Conservation (phyloP, 176 grass and related monocot genomes). For the Hordeum marinum region DNA sequence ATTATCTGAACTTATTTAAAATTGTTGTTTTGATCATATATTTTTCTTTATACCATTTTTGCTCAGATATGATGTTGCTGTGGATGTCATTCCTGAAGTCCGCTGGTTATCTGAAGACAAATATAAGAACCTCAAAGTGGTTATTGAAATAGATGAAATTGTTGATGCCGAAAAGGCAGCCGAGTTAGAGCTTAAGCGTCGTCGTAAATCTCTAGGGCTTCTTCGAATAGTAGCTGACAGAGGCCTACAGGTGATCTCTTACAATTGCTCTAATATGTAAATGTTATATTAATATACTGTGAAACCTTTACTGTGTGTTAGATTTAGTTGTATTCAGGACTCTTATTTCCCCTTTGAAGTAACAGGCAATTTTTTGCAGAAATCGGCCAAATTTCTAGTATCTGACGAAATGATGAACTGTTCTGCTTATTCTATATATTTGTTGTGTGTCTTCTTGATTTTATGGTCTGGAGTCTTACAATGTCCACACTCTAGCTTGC, state of each 20-base stretch:
- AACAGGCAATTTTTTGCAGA: not conserved
- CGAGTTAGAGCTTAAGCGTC: constrained; percentile 62
- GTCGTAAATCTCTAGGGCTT: constrained; percentile 72
- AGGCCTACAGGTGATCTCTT: constrained; percentile 78
- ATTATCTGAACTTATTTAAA: not conserved
- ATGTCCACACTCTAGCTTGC: not conserved
- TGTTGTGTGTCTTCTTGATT: not conserved
- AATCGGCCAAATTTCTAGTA: not conserved
- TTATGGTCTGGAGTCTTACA: not conserved
- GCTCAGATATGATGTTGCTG: constrained; percentile 76
- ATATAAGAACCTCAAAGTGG: constrained; percentile 89
- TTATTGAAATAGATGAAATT: constrained; percentile 86
- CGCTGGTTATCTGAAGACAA: constrained; percentile 78
- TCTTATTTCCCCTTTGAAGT: not conserved
- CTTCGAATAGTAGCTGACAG: constrained; percentile 73
- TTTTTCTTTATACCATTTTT: constrained; percentile 14
- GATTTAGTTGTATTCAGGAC: not conserved
- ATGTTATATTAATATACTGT: not conserved
- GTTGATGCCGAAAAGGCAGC: constrained; percentile 69
- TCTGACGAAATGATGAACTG: not conserved
- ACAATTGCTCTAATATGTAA: not conserved
- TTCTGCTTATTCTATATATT: not conserved
- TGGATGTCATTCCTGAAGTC: constrained; percentile 71
- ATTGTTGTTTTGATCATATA: constrained; percentile 2
- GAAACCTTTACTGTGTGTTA: not conserved